Evolutionary conservation across 2,329 filamentous ascomycete species (phyloP).

Genomic region (Alternaria gansuensis): DNA sequence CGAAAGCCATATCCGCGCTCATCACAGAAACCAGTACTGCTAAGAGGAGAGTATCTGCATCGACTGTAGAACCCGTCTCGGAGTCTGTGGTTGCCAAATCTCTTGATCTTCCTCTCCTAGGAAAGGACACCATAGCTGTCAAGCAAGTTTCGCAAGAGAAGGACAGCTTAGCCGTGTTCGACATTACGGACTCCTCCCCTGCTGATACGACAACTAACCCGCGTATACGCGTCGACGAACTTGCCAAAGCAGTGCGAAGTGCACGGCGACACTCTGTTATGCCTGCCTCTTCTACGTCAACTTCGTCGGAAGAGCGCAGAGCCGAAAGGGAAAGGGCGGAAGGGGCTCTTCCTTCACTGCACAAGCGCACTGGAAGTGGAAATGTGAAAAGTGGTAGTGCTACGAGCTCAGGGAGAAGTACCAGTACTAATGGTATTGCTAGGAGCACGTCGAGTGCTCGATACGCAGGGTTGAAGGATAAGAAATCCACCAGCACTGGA

Average conservation of each 20-base stretch:
- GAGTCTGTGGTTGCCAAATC: constrained; percentile 17
- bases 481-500: constrained; percentile 13
- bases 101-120: constrained; percentile 7
- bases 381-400: constrained; percentile 33
- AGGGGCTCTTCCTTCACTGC: constrained; percentile 33
- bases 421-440: constrained; percentile 22
- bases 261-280: constrained; percentile 49
- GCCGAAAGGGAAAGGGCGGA: constrained; percentile 27
- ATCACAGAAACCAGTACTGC: constrained; percentile 43
- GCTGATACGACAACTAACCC: constrained; percentile 26
- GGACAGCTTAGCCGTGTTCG: constrained; percentile 50
- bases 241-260: constrained; percentile 41
- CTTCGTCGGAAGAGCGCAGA: constrained; percentile 21
- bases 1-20: constrained; percentile 47
- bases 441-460: constrained; percentile 25
- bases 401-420: constrained; percentile 21
- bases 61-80: constrained; percentile 7
- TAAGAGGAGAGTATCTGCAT: constrained; percentile 32
- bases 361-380: constrained; percentile 42
- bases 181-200: constrained; percentile 50
- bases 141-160: constrained; percentile 31
- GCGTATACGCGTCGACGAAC: constrained; percentile 39
- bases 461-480: constrained; percentile 30
- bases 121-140: constrained; percentile 14
- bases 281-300: constrained; percentile 25